Percentiles rank a stretch among this genome's conserved stretches.
Conservation (phyloP, 768 basidiomycete genomes). For the Tylopilus plumbeoviolaceoides region DNA sequence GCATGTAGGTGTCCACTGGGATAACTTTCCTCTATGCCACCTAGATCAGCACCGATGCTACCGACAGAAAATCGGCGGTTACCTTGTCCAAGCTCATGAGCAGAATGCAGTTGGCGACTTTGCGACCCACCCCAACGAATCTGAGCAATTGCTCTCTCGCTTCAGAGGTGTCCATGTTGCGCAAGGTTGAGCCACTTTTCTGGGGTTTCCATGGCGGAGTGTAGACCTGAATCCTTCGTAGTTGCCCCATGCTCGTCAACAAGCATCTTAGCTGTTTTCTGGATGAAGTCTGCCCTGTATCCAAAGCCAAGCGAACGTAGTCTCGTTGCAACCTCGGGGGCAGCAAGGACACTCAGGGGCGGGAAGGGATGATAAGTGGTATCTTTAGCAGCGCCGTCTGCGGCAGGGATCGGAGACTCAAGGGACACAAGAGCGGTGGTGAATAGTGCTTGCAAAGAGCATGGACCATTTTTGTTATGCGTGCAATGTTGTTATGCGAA, state of each 20-base stretch:
- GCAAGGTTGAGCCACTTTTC: constrained; percentile 61
- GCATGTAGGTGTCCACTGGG: constrained; percentile 94
- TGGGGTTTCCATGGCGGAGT: constrained; percentile 38
- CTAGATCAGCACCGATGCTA: constrained; percentile 2
- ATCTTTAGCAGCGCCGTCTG: constrained; percentile 32
- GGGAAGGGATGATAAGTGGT: constrained; percentile 79
- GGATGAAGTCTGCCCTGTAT: constrained; percentile 89
- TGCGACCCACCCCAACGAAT: constrained; percentile 89
- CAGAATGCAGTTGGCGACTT: constrained; percentile 93
- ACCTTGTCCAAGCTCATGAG: constrained; percentile 94
- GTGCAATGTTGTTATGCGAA: constrained; percentile 92
- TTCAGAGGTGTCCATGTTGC: constrained; percentile 44
- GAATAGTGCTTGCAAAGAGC: constrained; percentile 77
- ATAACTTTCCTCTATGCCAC: constrained; percentile 69
- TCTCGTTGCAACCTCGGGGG: constrained; percentile 50
- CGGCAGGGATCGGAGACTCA: constrained; percentile 25
- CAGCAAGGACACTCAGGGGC: constrained; percentile 61
- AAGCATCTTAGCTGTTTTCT: constrained; percentile 76
- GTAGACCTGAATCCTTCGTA: neutral
- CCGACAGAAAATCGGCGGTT: constrained; percentile 6
- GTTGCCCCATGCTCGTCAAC: constrained; percentile 47
- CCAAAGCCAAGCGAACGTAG: constrained; percentile 90
- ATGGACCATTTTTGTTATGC: constrained; percentile 93
- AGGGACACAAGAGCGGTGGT: constrained; percentile 56
- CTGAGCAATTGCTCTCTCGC: constrained; percentile 75